Conservation (phyloP, 176 grass and related monocot genomes). For the Musa beccarii region DNA sequence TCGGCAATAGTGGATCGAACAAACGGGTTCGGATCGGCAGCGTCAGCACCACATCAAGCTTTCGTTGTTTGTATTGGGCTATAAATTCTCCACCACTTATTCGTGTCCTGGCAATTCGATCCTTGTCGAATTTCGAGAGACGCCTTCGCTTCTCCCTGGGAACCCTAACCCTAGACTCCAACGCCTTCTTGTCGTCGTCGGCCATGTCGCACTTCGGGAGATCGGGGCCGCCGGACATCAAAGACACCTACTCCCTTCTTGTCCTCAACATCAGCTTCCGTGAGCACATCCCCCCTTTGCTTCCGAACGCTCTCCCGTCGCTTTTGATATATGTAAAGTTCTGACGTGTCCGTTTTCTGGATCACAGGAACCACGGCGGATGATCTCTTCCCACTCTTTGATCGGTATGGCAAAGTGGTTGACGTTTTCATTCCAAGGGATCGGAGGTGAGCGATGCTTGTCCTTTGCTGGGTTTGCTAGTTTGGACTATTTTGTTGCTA, state of each 20-base stretch:
- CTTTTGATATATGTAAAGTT: not conserved
- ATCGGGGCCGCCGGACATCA: constrained; percentile 83
- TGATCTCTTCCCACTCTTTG: constrained; percentile 90
- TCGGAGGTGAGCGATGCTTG: constrained; percentile 45
- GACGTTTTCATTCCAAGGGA: constrained; percentile 93
- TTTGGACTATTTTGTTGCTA: not conserved
- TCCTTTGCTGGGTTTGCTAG: not conserved
- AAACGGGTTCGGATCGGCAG: not conserved
- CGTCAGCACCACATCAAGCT: not conserved
- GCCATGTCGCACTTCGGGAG: constrained; percentile 86
- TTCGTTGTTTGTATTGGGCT: not conserved
- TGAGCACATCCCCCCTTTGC: constrained; percentile 15
- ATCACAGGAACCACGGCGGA: constrained; percentile 65
- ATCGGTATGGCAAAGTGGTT: constrained; percentile 79
- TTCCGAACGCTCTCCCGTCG: not conserved
- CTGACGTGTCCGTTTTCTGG: not conserved
- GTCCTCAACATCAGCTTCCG: constrained; percentile 96
- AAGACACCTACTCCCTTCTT: constrained; percentile 82
- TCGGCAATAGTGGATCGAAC: not conserved
- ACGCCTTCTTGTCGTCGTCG: not conserved
- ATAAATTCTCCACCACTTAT: not conserved
- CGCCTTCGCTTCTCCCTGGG: not conserved
- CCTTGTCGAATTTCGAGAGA: not conserved
- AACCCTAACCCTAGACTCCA: constrained; percentile 31
- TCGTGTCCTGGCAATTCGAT: not conserved